Evolutionary conservation across 2,329 filamentous ascomycete genomes (phyloP), one percentile per base, ranked within the genome.

Genomic region (Epicoccum sorghinum): DNA sequence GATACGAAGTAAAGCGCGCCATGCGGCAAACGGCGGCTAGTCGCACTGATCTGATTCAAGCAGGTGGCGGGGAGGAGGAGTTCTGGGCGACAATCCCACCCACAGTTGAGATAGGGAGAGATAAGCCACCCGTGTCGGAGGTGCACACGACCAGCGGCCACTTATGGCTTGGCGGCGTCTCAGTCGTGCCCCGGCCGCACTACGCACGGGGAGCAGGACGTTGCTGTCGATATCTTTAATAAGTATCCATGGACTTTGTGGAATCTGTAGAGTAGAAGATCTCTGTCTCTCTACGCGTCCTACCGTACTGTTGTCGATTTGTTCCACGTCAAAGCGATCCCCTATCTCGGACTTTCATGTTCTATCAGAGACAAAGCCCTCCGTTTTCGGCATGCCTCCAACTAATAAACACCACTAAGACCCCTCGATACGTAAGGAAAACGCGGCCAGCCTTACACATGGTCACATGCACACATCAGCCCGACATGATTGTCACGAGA

Each of bases 341-440:
- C 18, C 18, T 18, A 18, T 18, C 18, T 18, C 18, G 18, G 18
- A 18, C 18, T 18, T 18, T 18, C 18, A 18, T 18, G 18, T 18
- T 18, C 18, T 18, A 18, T 18, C 18, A 18, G 18, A 18, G 18
- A 18, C 18, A 18, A 18, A 18, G 18, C 18, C 49, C 57, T 65
- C 62, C 66, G 61, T 59, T 58, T 60, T 68, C 65, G 62, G 40
- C 33, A 4, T 57, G 12, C 30, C 44, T 23, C 41, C 55, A 61
- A 60, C 55, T 60, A 66, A 61, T 62, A 60, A 52, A 30, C 35
- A 55, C 58, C 58, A 65, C 66, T 66, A 66, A 68, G 30, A 42
- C 51, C 39, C 40, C 44, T 22, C 42, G 41, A 52, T 46, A 69
- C 65, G 61, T 68, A 67, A 68, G 58, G 61, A 58, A 67, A 69